Conservation (phyloP, 1,139 yeast species). For the Blastobotrys aristatus region DNA sequence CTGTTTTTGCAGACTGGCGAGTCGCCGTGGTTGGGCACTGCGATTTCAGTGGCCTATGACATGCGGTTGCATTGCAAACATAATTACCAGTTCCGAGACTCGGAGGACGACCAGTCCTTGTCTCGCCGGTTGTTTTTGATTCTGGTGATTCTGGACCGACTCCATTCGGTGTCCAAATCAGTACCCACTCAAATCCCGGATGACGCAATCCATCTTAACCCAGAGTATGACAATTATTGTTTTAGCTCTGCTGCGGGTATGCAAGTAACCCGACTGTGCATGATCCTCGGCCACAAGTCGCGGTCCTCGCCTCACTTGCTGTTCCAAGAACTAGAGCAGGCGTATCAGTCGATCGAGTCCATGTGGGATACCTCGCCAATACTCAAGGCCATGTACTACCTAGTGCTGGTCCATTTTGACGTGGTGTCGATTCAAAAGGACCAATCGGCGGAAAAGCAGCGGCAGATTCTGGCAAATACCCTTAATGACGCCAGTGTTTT, state of each 20-base stretch:
- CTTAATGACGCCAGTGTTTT: conserved; percentile 15
- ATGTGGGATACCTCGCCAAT: conserved; percentile 31
- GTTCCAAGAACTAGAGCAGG: conserved; percentile 17
- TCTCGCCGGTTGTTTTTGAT: conserved; percentile 30
- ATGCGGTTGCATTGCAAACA: conserved; percentile 22
- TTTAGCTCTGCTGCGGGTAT: conserved; percentile 22
- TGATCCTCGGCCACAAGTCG: conserved; percentile 21
- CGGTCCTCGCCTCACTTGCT: conserved; percentile 2
- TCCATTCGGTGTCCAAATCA: conserved; percentile 25
- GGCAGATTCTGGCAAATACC: conserved; percentile 13
- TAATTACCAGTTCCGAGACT: conserved; percentile 6
- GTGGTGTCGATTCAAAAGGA: conserved; percentile 7
- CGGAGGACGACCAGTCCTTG: conserved; percentile 23
- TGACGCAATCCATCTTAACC: conserved; percentile 18
- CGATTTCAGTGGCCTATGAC: conserved; percentile 33
- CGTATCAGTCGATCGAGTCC: conserved; percentile 21
- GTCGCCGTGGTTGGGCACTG: conserved; percentile 36
- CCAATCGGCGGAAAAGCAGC: neutral
- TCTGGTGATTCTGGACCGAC: conserved; percentile 31
- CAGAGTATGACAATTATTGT: conserved; percentile 20
- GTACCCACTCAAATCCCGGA: conserved; percentile 26
- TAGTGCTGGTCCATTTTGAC: conserved; percentile 20
- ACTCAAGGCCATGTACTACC: conserved; percentile 28
- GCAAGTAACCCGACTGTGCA: conserved; percentile 25
- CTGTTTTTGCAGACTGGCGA: conserved; percentile 36